phyloP scores from a whole-genome alignment of 2,329 filamentous ascomycete species.

The Lecanicillium sp. region DNA sequence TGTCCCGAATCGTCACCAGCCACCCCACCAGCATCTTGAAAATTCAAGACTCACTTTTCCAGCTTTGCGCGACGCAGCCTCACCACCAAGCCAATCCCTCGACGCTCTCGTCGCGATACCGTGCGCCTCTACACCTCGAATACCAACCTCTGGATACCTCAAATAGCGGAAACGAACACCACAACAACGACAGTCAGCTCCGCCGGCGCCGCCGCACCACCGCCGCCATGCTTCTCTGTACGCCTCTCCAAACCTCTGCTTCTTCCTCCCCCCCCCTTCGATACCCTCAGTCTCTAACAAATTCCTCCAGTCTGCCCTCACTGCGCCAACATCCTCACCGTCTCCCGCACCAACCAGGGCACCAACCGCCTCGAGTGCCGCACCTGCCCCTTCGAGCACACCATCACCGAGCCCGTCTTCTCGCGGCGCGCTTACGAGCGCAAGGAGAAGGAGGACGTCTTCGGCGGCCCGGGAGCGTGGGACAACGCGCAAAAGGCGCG shows the following conservation, averaged over 20 bases:
- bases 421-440: slow-evolving; percentile 78
- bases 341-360: slow-evolving; percentile 52
- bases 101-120: no score
- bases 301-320: slow-evolving; percentile 63
- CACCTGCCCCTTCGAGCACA: slow-evolving; percentile 88
- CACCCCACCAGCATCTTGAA: slow-evolving; percentile 10
- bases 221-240: slow-evolving; percentile 61
- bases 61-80: not conserved
- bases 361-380: slow-evolving; percentile 89
- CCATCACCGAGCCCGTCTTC: slow-evolving; percentile 72
- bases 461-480: slow-evolving; percentile 84
- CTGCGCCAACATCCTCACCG: slow-evolving; percentile 78
- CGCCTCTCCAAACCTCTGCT: no score
- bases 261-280: not conserved
- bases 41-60: slow-evolving; percentile 8
- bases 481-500: slow-evolving; percentile 82
- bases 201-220: not conserved
- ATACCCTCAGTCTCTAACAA: slow-evolving; percentile 17
- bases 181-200: not conserved
- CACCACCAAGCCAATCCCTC: not conserved
- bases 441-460: slow-evolving; percentile 83
- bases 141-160: no score
- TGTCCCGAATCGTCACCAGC: slow-evolving; percentile 7
- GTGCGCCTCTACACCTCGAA: no score
- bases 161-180: not conserved